These are phyloP conservation scores for Achlya hypogyna DNA, from an alignment of 352 stramenopile genomes.

Conservation along the genomic window DNA sequence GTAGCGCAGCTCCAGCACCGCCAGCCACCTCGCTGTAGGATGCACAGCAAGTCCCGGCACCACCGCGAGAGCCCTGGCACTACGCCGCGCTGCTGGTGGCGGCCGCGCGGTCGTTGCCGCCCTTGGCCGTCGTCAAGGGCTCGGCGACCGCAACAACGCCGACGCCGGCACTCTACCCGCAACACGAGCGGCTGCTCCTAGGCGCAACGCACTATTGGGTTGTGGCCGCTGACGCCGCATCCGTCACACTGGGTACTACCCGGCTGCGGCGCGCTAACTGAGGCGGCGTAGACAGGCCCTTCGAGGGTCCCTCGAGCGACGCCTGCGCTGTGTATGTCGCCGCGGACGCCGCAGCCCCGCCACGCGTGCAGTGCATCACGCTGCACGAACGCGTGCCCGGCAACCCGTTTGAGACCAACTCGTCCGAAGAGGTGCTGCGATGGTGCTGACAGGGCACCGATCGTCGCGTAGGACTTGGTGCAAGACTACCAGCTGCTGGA, in stretches of 20 bases:
- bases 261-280: slow-evolving; percentile 34
- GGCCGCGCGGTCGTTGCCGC: slow-evolving; percentile 38
- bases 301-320: slow-evolving; percentile 34
- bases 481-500: slow-evolving; percentile 81
- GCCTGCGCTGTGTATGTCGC: slow-evolving; percentile 42
- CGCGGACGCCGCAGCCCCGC: slow-evolving; percentile 32
- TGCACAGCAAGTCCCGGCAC: slow-evolving; percentile 24
- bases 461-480: slow-evolving; percentile 51
- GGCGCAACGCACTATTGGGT: slow-evolving; percentile 40
- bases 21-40: slow-evolving; percentile 26
- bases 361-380: slow-evolving; percentile 51
- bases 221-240: no score
- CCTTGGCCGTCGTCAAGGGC: slow-evolving; percentile 34
- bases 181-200: slow-evolving; percentile 51
- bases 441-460: neutral
- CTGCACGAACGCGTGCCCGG: slow-evolving; percentile 67
- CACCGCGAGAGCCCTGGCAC: slow-evolving; percentile 44
- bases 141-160: slow-evolving; percentile 31
- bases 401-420: slow-evolving; percentile 80
- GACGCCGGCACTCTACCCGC: slow-evolving; percentile 43
- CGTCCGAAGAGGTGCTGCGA: slow-evolving; percentile 45
- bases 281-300: slow-evolving; percentile 53
- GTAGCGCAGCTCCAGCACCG: neutral
- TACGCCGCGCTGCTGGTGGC: slow-evolving; percentile 69
- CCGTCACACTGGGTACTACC: slow-evolving; percentile 18